phyloP scores from a whole-genome alignment of 176 grass and related monocot species.

The Bolboschoenus planiculmis region DNA sequence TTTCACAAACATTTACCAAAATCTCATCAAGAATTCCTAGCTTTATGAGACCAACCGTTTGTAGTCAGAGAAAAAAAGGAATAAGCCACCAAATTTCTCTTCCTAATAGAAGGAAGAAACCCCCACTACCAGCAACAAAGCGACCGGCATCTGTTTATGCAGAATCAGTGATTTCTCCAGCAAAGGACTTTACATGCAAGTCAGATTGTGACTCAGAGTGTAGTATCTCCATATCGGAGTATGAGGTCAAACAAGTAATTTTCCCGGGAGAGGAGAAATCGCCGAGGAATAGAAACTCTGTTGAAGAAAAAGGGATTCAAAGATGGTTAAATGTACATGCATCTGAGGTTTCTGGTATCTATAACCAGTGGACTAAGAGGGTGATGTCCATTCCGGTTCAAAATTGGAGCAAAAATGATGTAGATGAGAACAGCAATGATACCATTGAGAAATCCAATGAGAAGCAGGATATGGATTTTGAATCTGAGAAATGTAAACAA shows the following conservation, averaged over 20 bases:
- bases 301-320: conserved; percentile 42
- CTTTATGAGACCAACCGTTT: conserved; percentile 87
- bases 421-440: neutral
- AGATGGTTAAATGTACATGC: conserved; percentile 68
- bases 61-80: conserved; percentile 56
- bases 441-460: neutral
- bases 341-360: conserved; percentile 30
- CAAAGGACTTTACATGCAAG: conserved; percentile 45
- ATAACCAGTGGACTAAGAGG: conserved; percentile 36
- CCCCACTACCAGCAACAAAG: conserved; percentile 47
- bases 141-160: conserved; percentile 77
- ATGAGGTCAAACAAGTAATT: conserved; percentile 75
- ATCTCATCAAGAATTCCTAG: conserved; percentile 49
- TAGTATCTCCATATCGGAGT: conserved; percentile 70
- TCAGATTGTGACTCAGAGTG: conserved; percentile 77
- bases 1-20: conserved; percentile 27
- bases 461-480: neutral
- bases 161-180: conserved; percentile 58
- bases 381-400: conserved; percentile 33
- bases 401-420: conserved; percentile 8
- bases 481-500: neutral
- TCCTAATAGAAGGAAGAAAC: conserved; percentile 40
- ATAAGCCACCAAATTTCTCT: conserved; percentile 31
- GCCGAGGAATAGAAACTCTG: conserved; percentile 27
- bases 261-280: conserved; percentile 57